phyloP scores from a whole-genome alignment of 1,284 basidiomycete genomes.

The Schizophyllum amplum region DNA sequence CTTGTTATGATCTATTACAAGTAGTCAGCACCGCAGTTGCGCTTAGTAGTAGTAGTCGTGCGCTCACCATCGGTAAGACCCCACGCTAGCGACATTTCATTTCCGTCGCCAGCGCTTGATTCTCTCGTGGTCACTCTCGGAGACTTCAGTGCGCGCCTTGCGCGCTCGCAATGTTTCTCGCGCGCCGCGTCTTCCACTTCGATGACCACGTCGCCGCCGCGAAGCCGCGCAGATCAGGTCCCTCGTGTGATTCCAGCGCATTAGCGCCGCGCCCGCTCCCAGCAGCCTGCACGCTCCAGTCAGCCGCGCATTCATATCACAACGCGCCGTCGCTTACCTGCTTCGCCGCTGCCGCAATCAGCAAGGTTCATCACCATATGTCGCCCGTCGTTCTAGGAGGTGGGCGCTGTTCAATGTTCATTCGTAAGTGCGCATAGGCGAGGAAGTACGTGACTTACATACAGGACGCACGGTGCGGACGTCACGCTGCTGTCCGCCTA shows the following conservation, averaged over 20 bases:
- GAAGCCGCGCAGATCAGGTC: neutral
- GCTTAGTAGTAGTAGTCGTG: too few species aligned
- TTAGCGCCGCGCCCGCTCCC: neutral
- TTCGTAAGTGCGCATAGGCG: neutral
- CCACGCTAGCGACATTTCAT: too few species aligned
- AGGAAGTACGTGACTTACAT: neutral
- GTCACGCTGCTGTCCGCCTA: neutral
- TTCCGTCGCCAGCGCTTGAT: too few species aligned
- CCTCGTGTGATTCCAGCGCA: neutral
- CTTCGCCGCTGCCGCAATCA: too few species aligned
- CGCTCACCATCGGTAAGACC: too few species aligned
- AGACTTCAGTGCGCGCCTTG: too few species aligned
- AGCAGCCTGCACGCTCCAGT: neutral
- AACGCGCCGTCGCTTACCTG: neutral
- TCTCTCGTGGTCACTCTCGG: too few species aligned
- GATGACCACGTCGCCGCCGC: neutral
- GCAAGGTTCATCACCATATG: neutral
- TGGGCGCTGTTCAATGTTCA: neutral
- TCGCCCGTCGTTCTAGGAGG: neutral
- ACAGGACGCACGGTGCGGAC: neutral
- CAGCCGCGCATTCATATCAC: neutral
- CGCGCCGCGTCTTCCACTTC: neutral
- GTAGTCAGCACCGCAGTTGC: too few species aligned
- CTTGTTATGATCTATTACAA: neutral
- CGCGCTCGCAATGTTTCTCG: too few species aligned